These are phyloP conservation scores for Penicillium taxi DNA, from an alignment of 495 filamentous ascomycete species.

Conservation along the genomic window DNA sequence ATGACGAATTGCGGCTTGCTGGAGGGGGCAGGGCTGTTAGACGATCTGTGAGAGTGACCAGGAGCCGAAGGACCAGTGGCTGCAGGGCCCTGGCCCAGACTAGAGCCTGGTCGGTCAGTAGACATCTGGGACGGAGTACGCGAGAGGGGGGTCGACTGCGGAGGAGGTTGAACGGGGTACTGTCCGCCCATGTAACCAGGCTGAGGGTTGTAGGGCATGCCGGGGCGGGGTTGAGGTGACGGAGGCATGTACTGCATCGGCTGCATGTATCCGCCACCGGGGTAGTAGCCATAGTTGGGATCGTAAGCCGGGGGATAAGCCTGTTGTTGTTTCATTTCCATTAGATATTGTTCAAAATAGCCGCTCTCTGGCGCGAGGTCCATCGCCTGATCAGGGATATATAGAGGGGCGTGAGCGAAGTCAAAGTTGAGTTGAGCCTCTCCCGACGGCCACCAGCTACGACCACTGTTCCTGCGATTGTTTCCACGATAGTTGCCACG, in stretches of 20 bases:
- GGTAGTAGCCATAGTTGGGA: constrained; percentile 44
- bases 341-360: constrained; percentile 70
- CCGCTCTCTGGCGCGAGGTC: constrained; percentile 63
- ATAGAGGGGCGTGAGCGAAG: too few relatives aligned
- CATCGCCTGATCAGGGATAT: too few relatives aligned
- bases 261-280: constrained; percentile 38
- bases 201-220: constrained; percentile 44
- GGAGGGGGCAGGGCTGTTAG: constrained; percentile 44
- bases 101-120: constrained; percentile 68
- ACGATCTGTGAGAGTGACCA: constrained; percentile 49
- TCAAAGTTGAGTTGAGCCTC: too few relatives aligned
- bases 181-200: constrained; percentile 34
- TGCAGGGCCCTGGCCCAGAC: constrained; percentile 60
- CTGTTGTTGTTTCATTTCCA: constrained; percentile 48
- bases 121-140: constrained; percentile 77
- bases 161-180: constrained; percentile 47
- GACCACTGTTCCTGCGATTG: too few relatives aligned
- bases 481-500: too few relatives aligned
- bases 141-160: constrained; percentile 63
- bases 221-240: constrained; percentile 45
- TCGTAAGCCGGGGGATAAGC: constrained; percentile 39
- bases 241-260: constrained; percentile 42
- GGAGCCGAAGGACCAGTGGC: constrained; percentile 50
- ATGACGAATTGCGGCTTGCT: constrained; percentile 47
- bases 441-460: too few relatives aligned